Percentiles rank a stretch among this genome's conserved stretches.
Conservation (phyloP, 495 filamentous ascomycete genomes). For the Penicillium herquei region DNA sequence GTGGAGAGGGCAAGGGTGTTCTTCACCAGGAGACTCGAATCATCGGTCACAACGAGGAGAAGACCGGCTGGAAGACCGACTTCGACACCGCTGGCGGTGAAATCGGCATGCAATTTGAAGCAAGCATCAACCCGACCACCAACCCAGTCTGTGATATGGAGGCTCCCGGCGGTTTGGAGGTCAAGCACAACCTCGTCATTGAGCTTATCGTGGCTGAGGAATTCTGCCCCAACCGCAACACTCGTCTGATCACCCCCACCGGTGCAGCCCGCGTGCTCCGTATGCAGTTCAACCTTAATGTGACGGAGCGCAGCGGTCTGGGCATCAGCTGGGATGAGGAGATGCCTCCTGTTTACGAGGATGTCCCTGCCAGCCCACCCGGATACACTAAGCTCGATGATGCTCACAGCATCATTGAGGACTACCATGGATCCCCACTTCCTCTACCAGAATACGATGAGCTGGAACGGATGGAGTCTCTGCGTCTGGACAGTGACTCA, state of each 20-base stretch:
- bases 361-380: conserved; percentile 86
- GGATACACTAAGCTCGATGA: conserved; percentile 58
- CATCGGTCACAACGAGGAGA: conserved; percentile 72
- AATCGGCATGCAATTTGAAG: conserved; percentile 82
- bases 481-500: conserved; percentile 39
- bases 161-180: conserved; percentile 70
- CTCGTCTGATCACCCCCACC: conserved; percentile 73
- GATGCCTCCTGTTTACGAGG: conserved; percentile 89
- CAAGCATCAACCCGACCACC: conserved; percentile 57
- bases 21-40: conserved; percentile 73
- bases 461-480: conserved; percentile 43
- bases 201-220: conserved; percentile 96
- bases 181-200: conserved; percentile 81
- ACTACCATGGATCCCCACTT: conserved; percentile 45
- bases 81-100: conserved; percentile 67
- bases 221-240: conserved; percentile 70
- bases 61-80: conserved; percentile 95
- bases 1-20: conserved; percentile 71
- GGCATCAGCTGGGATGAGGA: conserved; percentile 98
- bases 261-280: conserved; percentile 87
- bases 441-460: conserved; percentile 43
- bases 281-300: conserved; percentile 80
- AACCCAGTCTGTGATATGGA: conserved; percentile 79
- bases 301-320: conserved; percentile 82
- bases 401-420: conserved; percentile 37